phyloP scores from a whole-genome alignment of 495 filamentous ascomycete species.

The Talaromyces trachyspermus region DNA sequence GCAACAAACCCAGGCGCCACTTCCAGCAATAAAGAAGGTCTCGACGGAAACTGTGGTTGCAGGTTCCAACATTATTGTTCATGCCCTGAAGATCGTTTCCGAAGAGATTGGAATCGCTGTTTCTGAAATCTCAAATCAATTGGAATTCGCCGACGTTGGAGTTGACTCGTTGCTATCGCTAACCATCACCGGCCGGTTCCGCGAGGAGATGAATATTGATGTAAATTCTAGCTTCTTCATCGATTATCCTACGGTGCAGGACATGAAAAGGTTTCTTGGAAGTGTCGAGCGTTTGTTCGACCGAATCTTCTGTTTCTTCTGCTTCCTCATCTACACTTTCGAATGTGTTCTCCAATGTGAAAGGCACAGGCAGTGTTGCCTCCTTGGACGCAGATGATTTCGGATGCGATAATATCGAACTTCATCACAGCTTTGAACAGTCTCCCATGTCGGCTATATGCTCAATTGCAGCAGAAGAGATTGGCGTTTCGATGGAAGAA shows the following conservation, averaged over 20 bases:
- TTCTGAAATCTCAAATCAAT: constrained; percentile 27
- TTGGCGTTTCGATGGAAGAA: constrained; percentile 16
- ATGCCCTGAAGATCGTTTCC: constrained; percentile 24
- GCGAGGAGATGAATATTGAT: constrained; percentile 27
- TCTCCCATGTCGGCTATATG: no score
- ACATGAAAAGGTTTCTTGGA: constrained; percentile 34
- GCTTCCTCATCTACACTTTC: no score
- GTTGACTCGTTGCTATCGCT: constrained; percentile 44
- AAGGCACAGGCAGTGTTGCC: no score
- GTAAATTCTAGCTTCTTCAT: constrained; percentile 42
- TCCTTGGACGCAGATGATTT: no score
- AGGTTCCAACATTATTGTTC: not conserved
- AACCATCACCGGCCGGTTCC: constrained; percentile 28
- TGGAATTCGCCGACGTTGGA: constrained; percentile 34
- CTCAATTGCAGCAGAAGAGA: no score
- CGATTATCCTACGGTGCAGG: constrained; percentile 43
- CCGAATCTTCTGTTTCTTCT: no score
- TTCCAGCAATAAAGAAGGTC: no score
- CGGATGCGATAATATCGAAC: no score
- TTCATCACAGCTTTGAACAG: no score
- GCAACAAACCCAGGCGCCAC: constrained; percentile 30
- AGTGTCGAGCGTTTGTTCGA: no score
- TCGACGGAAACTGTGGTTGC: no score
- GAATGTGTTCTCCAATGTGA: no score
- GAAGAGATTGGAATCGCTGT: constrained; percentile 36